Evolutionary conservation across 768 basidiomycete genomes (phyloP).

Genomic region (Lentinula raphanica): DNA sequence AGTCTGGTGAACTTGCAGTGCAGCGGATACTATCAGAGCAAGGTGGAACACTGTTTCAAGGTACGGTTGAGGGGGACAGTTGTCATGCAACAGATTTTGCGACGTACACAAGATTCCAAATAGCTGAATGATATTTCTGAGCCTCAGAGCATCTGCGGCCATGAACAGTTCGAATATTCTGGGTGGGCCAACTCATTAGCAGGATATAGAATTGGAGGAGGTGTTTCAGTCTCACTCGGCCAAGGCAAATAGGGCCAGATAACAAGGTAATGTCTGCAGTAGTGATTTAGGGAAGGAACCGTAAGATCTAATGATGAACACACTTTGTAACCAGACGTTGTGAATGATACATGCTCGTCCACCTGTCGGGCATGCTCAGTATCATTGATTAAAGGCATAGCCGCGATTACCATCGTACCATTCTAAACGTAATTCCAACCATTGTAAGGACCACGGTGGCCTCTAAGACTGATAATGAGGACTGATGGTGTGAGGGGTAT

Average conservation of each 20-base stretch:
- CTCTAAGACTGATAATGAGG: slow-evolving; percentile 37
- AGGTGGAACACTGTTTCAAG: slow-evolving; percentile 58
- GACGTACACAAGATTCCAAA: slow-evolving; percentile 62
- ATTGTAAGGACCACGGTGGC: slow-evolving; percentile 69
- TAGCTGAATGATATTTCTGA: slow-evolving; percentile 76
- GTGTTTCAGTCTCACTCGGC: slow-evolving; percentile 54
- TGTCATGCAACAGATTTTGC: no score
- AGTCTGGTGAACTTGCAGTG: slow-evolving; percentile 78
- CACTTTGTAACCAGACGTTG: slow-evolving; percentile 49
- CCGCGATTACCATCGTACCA: slow-evolving; percentile 33
- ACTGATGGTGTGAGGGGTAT: not conserved
- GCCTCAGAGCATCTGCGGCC: slow-evolving; percentile 76
- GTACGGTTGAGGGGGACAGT: not conserved
- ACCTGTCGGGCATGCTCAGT: slow-evolving; percentile 33
- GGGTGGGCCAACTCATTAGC: not conserved
- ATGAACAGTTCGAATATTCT: slow-evolving; percentile 79
- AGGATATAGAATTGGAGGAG: not conserved
- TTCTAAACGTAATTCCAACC: slow-evolving; percentile 66
- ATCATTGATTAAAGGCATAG: not conserved
- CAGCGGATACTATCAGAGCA: slow-evolving; percentile 67
- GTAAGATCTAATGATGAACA: not conserved
- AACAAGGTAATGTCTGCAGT: slow-evolving; percentile 71
- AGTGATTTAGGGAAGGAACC: slow-evolving; percentile 3
- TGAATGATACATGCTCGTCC: slow-evolving; percentile 40
- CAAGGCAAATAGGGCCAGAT: slow-evolving; percentile 76